A percentile compares a stretch with the other conserved stretches of the same genome.
phyloP scores from a whole-genome alignment of 2,329 filamentous ascomycete genomes.

The Sporothrix pallida region DNA sequence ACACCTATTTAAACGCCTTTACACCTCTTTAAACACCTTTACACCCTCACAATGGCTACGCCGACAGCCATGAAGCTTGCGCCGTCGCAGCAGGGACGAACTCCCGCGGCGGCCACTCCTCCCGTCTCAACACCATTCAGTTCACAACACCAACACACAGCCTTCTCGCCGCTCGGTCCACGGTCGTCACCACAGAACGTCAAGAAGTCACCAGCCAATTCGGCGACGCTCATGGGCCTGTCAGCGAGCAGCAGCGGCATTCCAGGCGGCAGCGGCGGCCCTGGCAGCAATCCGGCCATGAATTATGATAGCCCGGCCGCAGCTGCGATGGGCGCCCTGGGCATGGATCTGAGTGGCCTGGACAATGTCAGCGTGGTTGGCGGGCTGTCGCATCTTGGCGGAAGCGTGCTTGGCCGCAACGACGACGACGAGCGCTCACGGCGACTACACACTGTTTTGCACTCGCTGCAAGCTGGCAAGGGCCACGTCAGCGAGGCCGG shows the following conservation, averaged over 20 bases:
- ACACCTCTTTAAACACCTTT: not conserved
- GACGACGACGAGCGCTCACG: slow-evolving; percentile 59
- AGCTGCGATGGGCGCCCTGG: slow-evolving; percentile 63
- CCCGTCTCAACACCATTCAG: slow-evolving; percentile 72
- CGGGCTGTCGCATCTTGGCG: slow-evolving; percentile 51
- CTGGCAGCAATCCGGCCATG: slow-evolving; percentile 50
- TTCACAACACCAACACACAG: slow-evolving; percentile 56
- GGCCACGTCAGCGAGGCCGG: slow-evolving; percentile 76
- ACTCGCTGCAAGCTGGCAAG: slow-evolving; percentile 57
- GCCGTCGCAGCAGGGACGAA: slow-evolving; percentile 58
- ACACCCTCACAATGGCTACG: slow-evolving; percentile 51
- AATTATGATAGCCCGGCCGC: slow-evolving; percentile 70
- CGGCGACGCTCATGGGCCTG: slow-evolving; percentile 56
- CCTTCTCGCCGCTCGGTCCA: slow-evolving; percentile 63
- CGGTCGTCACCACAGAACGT: slow-evolving; percentile 68
- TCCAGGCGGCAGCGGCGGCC: slow-evolving; percentile 12
- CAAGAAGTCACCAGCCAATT: slow-evolving; percentile 66
- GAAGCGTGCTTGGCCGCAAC: slow-evolving; percentile 47
- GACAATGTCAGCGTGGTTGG: slow-evolving; percentile 59
- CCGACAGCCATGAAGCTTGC: slow-evolving; percentile 57
- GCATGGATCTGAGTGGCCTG: slow-evolving; percentile 57
- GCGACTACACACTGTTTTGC: slow-evolving; percentile 59
- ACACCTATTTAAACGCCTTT: not conserved
- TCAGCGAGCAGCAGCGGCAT: slow-evolving; percentile 42
- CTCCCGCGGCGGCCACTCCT: slow-evolving; percentile 62